A percentile compares a stretch with the other conserved stretches of the same genome.
Evolutionary conservation across 306 rosid genomes (phyloP).

Genomic region (Lotus japonicus): DNA sequence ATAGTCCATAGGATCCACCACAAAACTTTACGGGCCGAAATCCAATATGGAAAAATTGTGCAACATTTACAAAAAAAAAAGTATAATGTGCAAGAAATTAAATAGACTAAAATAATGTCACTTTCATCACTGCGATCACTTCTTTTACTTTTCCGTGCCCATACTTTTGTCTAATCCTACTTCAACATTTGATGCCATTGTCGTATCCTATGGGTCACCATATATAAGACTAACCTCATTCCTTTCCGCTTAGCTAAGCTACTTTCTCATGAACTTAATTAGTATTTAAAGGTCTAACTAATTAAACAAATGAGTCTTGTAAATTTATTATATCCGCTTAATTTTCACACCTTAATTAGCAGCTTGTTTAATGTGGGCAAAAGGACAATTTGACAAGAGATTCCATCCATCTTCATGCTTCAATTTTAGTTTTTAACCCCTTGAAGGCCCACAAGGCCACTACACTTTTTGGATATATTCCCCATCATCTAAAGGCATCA

Average conservation of each 20-base stretch:
- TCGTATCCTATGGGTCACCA: neutral
- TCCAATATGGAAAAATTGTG: no score
- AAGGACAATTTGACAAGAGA: slow-evolving; percentile 3
- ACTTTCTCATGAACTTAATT: neutral
- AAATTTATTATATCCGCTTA: neutral
- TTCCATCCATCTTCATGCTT: neutral
- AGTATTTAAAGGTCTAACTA: neutral
- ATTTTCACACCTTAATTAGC: neutral
- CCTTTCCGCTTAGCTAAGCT: neutral
- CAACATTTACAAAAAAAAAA: no score
- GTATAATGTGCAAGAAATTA: neutral
- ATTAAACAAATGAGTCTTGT: neutral
- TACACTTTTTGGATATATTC: neutral
- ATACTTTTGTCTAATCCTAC: neutral
- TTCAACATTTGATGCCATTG: neutral
- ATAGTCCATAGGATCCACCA: no score
- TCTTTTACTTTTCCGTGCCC: no score
- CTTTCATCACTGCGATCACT: neutral
- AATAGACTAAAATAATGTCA: neutral
- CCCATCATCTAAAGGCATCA: neutral
- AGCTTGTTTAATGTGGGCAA: neutral
- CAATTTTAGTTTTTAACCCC: neutral
- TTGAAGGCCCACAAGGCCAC: slow-evolving; percentile 18
- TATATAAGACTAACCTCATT: neutral
- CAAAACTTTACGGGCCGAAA: no score